Evolutionary conservation across 2,329 filamentous ascomycete species (phyloP).

Genomic region (Waltergamsia citrina): DNA sequence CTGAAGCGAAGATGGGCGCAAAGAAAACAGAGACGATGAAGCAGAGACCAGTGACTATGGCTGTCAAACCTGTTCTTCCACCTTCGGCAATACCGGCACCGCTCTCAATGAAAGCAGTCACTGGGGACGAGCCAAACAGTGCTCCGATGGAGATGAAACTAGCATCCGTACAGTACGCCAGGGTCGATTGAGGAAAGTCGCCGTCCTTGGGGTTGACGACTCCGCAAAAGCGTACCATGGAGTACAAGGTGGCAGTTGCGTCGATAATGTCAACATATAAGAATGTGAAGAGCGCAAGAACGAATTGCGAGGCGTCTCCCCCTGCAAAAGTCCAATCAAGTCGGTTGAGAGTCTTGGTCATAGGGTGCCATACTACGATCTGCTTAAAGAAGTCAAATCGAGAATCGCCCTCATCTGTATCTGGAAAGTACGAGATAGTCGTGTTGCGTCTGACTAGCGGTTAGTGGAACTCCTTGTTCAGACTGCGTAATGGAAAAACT

Average conservation of each 20-base stretch:
- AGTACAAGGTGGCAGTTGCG: slow-evolving; percentile 67
- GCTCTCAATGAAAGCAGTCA: slow-evolving; percentile 68
- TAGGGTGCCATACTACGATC: slow-evolving; percentile 63
- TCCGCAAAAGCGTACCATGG: slow-evolving; percentile 70
- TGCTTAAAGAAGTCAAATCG: slow-evolving; percentile 66
- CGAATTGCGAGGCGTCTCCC: slow-evolving; percentile 49
- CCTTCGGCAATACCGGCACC: slow-evolving; percentile 70
- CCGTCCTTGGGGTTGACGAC: slow-evolving; percentile 54
- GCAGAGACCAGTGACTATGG: slow-evolving; percentile 58
- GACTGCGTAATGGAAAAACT: too few species aligned
- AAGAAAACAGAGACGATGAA: slow-evolving; percentile 68
- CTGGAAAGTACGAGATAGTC: slow-evolving; percentile 62
- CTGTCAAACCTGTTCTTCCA: slow-evolving; percentile 62
- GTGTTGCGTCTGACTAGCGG: too few species aligned
- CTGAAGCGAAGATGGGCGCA: slow-evolving; percentile 66
- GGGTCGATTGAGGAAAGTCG: slow-evolving; percentile 79
- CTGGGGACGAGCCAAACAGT: slow-evolving; percentile 59
- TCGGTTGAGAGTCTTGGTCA: slow-evolving; percentile 49
- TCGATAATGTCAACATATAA: slow-evolving; percentile 75
- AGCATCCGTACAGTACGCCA: slow-evolving; percentile 69
- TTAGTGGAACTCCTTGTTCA: too few species aligned
- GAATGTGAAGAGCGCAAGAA: slow-evolving; percentile 65
- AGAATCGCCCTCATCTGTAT: slow-evolving; percentile 52
- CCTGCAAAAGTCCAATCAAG: slow-evolving; percentile 56
- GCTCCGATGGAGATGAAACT: slow-evolving; percentile 62